phyloP scores from a whole-genome alignment of 2,329 filamentous ascomycete species.

The Diplodia sapinea region DNA sequence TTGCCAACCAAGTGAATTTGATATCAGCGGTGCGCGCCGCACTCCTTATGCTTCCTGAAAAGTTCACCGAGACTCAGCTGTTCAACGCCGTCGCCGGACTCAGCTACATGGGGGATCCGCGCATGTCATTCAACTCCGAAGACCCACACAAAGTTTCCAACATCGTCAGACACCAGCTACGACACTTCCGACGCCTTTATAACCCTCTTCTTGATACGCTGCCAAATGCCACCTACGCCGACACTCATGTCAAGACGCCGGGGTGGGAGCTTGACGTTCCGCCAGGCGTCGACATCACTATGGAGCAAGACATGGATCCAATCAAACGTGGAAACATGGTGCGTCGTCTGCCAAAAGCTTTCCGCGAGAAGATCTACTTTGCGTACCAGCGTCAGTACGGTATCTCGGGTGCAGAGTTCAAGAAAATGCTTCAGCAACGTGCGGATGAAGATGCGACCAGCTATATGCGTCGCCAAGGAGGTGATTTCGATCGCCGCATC shows the following conservation, averaged over 20 bases:
- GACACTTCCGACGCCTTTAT: constrained; percentile 91
- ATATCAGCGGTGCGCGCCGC: constrained; percentile 90
- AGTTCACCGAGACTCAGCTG: constrained; percentile 84
- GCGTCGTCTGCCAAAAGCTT: constrained; percentile 81
- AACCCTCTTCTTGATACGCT: constrained; percentile 86
- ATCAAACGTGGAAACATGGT: constrained; percentile 95
- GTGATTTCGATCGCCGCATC: constrained; percentile 85
- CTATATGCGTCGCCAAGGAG: constrained; percentile 76
- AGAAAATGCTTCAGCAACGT: constrained; percentile 79
- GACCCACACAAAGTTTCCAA: constrained; percentile 92
- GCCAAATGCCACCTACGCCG: constrained; percentile 82
- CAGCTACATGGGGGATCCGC: constrained; percentile 94
- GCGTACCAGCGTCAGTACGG: constrained; percentile 90
- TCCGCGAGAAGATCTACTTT: constrained; percentile 90
- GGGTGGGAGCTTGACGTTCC: constrained; percentile 67
- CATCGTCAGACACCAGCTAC: constrained; percentile 89
- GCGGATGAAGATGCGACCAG: constrained; percentile 69
- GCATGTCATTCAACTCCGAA: constrained; percentile 73
- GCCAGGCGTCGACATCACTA: constrained; percentile 63
- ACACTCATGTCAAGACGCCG: constrained; percentile 62
- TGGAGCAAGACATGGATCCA: constrained; percentile 92
- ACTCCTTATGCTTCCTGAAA: constrained; percentile 79
- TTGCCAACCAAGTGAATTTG: constrained; percentile 95
- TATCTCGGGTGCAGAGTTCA: constrained; percentile 83
- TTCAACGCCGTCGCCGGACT: constrained; percentile 92